These are phyloP conservation scores for Calonectria ilicicola DNA, from an alignment of 2,329 filamentous ascomycete genomes.

Conservation along the genomic window DNA sequence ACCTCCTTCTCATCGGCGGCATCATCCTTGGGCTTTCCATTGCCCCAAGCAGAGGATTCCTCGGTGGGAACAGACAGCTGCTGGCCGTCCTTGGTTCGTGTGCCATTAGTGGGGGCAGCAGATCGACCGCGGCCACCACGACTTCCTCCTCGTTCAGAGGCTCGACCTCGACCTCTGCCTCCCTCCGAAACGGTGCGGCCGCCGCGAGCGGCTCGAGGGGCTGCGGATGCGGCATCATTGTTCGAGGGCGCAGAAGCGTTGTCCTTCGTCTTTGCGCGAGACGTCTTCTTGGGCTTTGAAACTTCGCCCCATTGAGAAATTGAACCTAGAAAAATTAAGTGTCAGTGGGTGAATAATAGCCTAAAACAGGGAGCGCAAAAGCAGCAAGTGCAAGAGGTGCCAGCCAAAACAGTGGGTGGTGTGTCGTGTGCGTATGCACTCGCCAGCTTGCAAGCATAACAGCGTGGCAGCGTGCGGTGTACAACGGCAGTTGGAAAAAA, in stretches of 20 bases:
- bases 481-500: slow-evolving; percentile 21
- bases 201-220: slow-evolving; percentile 65
- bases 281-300: slow-evolving; percentile 82
- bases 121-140: slow-evolving; percentile 74
- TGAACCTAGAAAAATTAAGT: slow-evolving; percentile 64
- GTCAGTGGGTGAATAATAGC: slow-evolving; percentile 41
- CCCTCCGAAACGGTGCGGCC: slow-evolving; percentile 72
- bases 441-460: slow-evolving; percentile 4
- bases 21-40: slow-evolving; percentile 51
- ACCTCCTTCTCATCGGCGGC: slow-evolving; percentile 49
- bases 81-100: slow-evolving; percentile 67
- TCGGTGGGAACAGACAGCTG: slow-evolving; percentile 75
- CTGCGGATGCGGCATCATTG: slow-evolving; percentile 58
- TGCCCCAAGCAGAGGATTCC: slow-evolving; percentile 69
- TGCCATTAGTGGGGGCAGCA: slow-evolving; percentile 69
- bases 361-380: neutral
- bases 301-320: slow-evolving; percentile 89
- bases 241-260: slow-evolving; percentile 63
- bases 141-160: slow-evolving; percentile 69
- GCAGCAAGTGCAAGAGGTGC: slow-evolving; percentile 16
- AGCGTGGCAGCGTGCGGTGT: slow-evolving; percentile 31
- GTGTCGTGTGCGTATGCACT: slow-evolving; percentile 20
- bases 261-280: slow-evolving; percentile 80
- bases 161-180: slow-evolving; percentile 72
- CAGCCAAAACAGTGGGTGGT: neutral